phyloP scores from a whole-genome alignment of 495 filamentous ascomycete species.

The Aspergillus affinis region DNA sequence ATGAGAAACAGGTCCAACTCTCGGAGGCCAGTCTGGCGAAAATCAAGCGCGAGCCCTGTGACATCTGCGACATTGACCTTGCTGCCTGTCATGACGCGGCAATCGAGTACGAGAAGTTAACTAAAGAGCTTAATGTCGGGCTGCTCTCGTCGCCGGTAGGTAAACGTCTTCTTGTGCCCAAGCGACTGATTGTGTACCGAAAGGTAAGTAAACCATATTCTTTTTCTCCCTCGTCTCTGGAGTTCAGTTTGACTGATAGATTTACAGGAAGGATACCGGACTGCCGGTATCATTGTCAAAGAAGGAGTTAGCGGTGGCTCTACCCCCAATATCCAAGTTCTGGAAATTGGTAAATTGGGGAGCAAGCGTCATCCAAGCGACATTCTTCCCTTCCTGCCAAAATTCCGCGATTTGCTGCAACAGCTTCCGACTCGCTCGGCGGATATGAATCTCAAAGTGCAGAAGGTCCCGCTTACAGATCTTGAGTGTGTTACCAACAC shows the following conservation, averaged over 20 bases:
- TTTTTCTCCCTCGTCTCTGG: neutral
- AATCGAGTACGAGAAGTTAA: constrained; percentile 72
- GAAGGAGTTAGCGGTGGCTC: constrained; percentile 65
- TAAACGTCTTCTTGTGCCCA: constrained; percentile 69
- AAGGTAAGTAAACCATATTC: constrained; percentile 41
- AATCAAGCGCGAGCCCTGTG: constrained; percentile 81
- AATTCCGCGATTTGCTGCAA: constrained; percentile 60
- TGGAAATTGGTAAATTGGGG: constrained; percentile 66
- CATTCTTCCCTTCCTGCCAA: constrained; percentile 72
- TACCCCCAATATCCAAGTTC: constrained; percentile 67
- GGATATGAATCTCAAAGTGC: constrained; percentile 62
- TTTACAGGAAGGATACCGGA: constrained; percentile 69
- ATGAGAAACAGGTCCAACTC: constrained; percentile 90
- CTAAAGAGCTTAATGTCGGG: constrained; percentile 69
- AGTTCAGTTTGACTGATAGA: constrained; percentile 14
- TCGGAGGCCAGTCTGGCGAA: constrained; percentile 89
- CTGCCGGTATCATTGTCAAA: constrained; percentile 72
- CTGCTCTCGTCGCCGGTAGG: constrained; percentile 74
- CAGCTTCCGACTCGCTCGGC: constrained; percentile 53
- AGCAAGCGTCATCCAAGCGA: constrained; percentile 71
- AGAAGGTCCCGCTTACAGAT: constrained; percentile 66
- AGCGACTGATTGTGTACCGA: constrained; percentile 71
- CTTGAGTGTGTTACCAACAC: constrained; percentile 80
- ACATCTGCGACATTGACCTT: constrained; percentile 77
- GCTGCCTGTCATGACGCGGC: constrained; percentile 75